phyloP scores from a whole-genome alignment of 352 stramenopile genomes.

The Phytophthora pseudosyringae region DNA sequence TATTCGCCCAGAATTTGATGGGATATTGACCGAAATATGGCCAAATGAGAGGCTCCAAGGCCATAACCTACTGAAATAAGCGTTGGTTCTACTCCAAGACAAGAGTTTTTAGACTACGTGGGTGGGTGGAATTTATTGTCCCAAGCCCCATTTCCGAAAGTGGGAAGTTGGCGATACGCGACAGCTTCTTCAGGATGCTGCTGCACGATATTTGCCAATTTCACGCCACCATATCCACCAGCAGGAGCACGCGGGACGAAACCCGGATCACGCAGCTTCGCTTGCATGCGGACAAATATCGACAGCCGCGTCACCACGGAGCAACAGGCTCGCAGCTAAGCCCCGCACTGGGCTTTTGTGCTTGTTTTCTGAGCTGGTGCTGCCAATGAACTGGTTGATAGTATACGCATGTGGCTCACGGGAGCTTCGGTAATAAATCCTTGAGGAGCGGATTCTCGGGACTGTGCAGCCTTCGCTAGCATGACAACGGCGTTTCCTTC shows the following conservation, averaged over 20 bases:
- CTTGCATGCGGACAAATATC: constrained; percentile 48
- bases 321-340: constrained; percentile 35
- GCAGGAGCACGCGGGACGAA: constrained; percentile 69
- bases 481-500: constrained; percentile 42
- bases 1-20: too few species aligned
- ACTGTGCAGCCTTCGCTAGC: constrained; percentile 36
- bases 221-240: constrained; percentile 68
- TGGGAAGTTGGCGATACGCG: constrained; percentile 74
- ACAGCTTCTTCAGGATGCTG: constrained; percentile 75
- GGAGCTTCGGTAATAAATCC: constrained; percentile 26
- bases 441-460: constrained; percentile 33
- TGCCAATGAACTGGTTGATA: constrained; percentile 23
- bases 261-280: constrained; percentile 77
- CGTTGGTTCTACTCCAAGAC: too few species aligned
- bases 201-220: constrained; percentile 81
- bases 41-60: too few species aligned
- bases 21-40: too few species aligned
- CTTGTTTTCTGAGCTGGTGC: not conserved
- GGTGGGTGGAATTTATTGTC: too few species aligned
- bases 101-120: too few species aligned
- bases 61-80: too few species aligned
- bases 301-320: constrained; percentile 36
- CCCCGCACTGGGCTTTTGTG: not conserved
- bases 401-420: constrained; percentile 16
- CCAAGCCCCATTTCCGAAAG: constrained; percentile 50